phyloP scores from a whole-genome alignment of 148 eudicot genomes.

The Amaranthus cruentus region DNA sequence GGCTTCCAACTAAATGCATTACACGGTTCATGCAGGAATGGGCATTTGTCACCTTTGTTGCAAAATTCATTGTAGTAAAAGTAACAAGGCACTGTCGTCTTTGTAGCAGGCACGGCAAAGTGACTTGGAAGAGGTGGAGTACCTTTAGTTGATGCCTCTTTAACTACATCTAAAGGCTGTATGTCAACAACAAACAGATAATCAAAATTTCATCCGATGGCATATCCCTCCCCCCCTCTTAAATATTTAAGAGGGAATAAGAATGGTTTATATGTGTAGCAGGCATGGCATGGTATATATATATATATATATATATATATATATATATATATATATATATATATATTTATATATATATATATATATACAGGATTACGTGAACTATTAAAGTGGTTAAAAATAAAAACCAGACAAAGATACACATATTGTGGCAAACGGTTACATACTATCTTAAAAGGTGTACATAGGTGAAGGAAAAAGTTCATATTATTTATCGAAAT shows the following conservation, averaged over 20 bases:
- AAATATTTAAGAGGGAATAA: background rate
- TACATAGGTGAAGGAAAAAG: no score
- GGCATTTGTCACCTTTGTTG: slow-evolving; percentile 64
- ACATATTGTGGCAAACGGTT: no score
- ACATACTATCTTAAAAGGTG: no score
- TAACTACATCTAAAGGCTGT: slow-evolving; percentile 53
- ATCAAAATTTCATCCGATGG: background rate
- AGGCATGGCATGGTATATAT: no score
- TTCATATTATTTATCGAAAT: no score
- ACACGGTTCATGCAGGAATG: slow-evolving; percentile 47
- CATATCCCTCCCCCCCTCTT: background rate
- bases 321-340: no score
- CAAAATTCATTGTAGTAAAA: slow-evolving; percentile 54
- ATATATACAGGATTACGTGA: no score
- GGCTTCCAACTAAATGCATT: slow-evolving; percentile 27
- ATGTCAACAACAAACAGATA: slow-evolving; percentile 4
- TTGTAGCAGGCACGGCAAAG: slow-evolving; percentile 31
- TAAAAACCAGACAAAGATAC: no score
- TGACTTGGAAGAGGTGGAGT: slow-evolving; percentile 22
- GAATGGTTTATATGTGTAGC: no score
- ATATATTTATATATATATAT: no score
- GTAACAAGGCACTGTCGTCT: slow-evolving; percentile 53
- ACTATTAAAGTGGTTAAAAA: no score
- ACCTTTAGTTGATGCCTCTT: slow-evolving; percentile 36
- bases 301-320: no score